Evolutionary conservation across 495 filamentous ascomycete genomes (phyloP).

Genomic region (Xylaria telfairii): DNA sequence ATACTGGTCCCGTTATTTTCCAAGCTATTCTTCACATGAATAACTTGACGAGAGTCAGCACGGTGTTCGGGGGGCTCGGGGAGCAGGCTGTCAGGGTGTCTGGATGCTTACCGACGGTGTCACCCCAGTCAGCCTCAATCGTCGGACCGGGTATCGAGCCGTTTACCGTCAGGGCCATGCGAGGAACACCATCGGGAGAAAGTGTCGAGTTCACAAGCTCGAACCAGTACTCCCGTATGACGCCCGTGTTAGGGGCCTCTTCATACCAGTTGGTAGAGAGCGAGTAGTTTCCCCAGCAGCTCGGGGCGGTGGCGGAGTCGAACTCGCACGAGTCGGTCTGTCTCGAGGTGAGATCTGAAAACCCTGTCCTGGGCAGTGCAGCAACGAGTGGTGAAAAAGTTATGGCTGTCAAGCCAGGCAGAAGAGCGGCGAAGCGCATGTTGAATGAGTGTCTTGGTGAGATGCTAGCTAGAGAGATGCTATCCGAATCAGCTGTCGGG

Average conservation of each 20-base stretch:
- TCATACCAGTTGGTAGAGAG: conserved; percentile 40
- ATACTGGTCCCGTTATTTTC: conserved; percentile 52
- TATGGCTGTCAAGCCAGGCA: conserved; percentile 24
- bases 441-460: conserved; percentile 16
- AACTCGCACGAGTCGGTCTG: conserved; percentile 34
- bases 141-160: conserved; percentile 52
- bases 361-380: conserved; percentile 14
- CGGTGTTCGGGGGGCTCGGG: neutral
- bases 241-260: conserved; percentile 48
- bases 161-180: conserved; percentile 51
- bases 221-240: conserved; percentile 52
- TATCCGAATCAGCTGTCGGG: conserved; percentile 21
- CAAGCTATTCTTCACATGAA: conserved; percentile 38
- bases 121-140: conserved; percentile 53
- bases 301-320: conserved; percentile 28
- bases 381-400: conserved; percentile 19
- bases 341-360: neutral
- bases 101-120: conserved; percentile 43
- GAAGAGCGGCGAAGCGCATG: conserved; percentile 21
- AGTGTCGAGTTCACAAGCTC: conserved; percentile 50
- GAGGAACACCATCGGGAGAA: conserved; percentile 56
- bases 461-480: conserved; percentile 9
- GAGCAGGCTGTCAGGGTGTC: neutral
- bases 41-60: conserved; percentile 28
- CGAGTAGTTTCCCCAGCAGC: conserved; percentile 38